phyloP scores from a whole-genome alignment of 352 stramenopile genomes.

The Pythium myriotylum region DNA sequence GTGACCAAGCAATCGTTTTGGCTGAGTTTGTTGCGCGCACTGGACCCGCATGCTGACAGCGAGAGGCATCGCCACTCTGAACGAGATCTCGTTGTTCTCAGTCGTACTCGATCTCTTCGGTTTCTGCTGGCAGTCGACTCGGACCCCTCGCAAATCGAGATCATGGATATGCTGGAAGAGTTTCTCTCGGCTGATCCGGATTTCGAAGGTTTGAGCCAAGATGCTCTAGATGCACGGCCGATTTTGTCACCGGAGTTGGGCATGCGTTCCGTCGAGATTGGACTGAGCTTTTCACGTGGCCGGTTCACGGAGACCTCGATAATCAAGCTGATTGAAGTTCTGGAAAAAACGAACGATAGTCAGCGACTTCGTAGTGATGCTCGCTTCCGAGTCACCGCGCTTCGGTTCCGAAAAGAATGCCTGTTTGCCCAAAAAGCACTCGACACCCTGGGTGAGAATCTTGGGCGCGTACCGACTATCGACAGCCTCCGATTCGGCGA shows the following conservation, averaged over 20 bases:
- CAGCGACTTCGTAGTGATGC: background rate
- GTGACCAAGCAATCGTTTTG: background rate
- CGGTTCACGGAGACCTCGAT: constrained; percentile 8
- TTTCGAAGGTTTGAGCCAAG: too few relatives aligned
- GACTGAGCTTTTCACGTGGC: constrained; percentile 12
- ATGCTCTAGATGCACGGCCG: too few relatives aligned
- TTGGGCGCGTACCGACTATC: background rate
- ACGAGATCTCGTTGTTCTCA: too few relatives aligned
- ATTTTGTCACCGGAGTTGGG: too few relatives aligned
- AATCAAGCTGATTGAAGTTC: constrained; percentile 1
- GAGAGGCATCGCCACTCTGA: too few relatives aligned
- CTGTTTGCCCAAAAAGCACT: constrained; percentile 2
- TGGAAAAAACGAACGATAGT: background rate
- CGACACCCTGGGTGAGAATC: background rate
- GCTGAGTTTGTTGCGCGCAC: background rate
- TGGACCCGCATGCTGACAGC: background rate
- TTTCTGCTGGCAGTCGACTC: too few relatives aligned
- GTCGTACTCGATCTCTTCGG: too few relatives aligned
- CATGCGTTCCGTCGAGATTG: constrained; percentile 2
- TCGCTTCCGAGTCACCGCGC: background rate
- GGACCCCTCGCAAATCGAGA: too few relatives aligned
- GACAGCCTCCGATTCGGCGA: background rate
- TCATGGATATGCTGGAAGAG: too few relatives aligned
- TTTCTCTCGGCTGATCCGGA: too few relatives aligned
- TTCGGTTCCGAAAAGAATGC: background rate